Conservation (phyloP, 2,329 filamentous ascomycete genomes). For the Neofusicoccum sp. region DNA sequence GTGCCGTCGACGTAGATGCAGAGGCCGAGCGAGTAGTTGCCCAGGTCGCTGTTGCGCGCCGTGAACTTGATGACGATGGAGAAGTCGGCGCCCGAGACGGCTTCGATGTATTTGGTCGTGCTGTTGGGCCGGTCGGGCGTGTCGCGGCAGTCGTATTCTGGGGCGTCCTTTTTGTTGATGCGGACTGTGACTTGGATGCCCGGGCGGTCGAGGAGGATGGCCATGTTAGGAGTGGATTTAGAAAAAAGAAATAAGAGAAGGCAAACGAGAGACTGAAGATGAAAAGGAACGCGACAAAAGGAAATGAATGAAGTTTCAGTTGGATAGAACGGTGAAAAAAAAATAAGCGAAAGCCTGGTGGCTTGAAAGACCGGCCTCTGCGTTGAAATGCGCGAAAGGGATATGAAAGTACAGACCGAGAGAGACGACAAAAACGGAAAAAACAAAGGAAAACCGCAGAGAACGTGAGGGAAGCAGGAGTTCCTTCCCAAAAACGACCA, state of each 20-base stretch:
- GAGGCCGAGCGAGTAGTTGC: background rate
- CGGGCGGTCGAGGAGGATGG: conserved; percentile 6
- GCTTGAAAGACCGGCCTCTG: too few relatives aligned
- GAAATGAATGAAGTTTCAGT: background rate
- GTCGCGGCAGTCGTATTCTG: background rate
- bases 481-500: too few relatives aligned
- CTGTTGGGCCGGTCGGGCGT: background rate
- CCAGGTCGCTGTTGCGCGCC: background rate
- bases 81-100: background rate
- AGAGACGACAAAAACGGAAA: too few relatives aligned
- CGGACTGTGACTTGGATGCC: conserved; percentile 5
- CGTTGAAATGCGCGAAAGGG: too few relatives aligned
- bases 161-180: background rate
- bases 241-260: background rate
- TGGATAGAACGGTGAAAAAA: background rate
- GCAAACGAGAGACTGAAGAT: background rate
- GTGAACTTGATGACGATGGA: conserved; percentile 15
- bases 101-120: conserved; percentile 6
- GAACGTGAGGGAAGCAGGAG: too few relatives aligned
- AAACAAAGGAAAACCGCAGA: too few relatives aligned
- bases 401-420: too few relatives aligned
- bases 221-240: background rate
- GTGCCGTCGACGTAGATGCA: conserved; percentile 9
- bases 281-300: background rate
- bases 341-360: too few relatives aligned